Evolutionary conservation across 1,284 basidiomycete genomes (phyloP), one percentile per base, ranked within the genome.

Genomic region (Ustilago sp.): DNA sequence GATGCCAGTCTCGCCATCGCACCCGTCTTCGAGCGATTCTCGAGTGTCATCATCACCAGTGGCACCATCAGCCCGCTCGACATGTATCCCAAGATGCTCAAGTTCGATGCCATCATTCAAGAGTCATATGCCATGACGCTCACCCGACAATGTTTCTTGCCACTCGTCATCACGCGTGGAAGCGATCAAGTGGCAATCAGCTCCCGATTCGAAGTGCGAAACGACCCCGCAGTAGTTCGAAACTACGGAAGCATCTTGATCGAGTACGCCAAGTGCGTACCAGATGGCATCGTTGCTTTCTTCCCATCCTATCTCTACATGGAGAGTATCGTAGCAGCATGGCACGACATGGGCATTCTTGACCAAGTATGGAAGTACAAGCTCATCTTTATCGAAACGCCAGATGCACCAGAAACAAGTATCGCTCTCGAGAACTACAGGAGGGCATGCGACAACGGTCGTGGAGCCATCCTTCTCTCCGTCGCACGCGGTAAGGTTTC

Each of bases 351-450:
- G 97, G 97, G 96, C 53, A 99, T 99, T 80, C 88, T 99, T 71
- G 98, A 96, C 83, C 95, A 99, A 88, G 97, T 98, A 19, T 98
- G 97, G 95, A 99, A 99, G 88, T 92, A 99, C 88, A 99, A 99
- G 88, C 90, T 99, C 53, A 95, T 99, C 73, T 99, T 99, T 83
- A 97, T 99, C 54, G 97, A 99, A 88, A 99, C 97, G 4, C 97
- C 97, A 4, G 97, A 99, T 85, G 96, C 97, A 28, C 96, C 97
- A 81, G 97, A 99, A 87, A 99, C 97, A 2, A 96, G 94, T 85
- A 96, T 98, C 60, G 97, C 97, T 2, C 88, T 99, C 36, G 95
- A 98, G 86, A 99, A 99, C 86, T 99, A 97, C 86, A 90, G 97
- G 76, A 90, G 95, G 86, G 97, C 97, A 34, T 99, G 97, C 86